Evolutionary conservation across 2,329 filamentous ascomycete genomes (phyloP), one percentile per base, ranked within the genome.

Genomic region (Apiospora phragmitis): DNA sequence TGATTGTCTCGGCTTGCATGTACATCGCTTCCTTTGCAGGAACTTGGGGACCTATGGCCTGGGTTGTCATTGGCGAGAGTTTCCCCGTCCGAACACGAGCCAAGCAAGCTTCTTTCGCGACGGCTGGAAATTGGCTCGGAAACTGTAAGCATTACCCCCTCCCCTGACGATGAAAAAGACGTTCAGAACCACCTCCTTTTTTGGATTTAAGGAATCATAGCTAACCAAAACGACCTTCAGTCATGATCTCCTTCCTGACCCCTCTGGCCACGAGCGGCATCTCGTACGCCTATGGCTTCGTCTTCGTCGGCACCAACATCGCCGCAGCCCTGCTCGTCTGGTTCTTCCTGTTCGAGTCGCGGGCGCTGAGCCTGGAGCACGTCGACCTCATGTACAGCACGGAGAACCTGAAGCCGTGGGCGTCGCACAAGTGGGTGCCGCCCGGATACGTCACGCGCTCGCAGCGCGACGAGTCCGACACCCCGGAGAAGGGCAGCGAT

Each of bases 1-100:
- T 94, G 87, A 93, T 94, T 74, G 89, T 92, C 12, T 89, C 91
- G 69, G 90, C 91, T 3, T 93, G 90, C 80, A 88, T 94, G 83
- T 94, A 93, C 81, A 94, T 94, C 70, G 87, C 89, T 67, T 91
- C 88, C 1, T 94, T 93, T 74, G 92, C 92, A 35, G 79, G 76
- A 73, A 92, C 90, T 2, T 93, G 90, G 90, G 91, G 91, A 16
- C 91, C 91, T 0, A 88, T 93, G 68, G 85, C 90, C 6, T 93
- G 91, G 91, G 88, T 89, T 42, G 87, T 92, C 70, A 88, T 91
- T 59, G 89, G 89, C 68, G 91, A 93, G 79, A 88, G 89, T 66
- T 93, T 91, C 77, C 87, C 90, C 7, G 83, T 87, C 0, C 83
- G 88, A 14, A 88, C 87, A 47, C 82, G 87, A 66, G 85, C 86